Evolutionary conservation across 192 early-diverging fungal species (phyloP).

Genomic region (Gonapodya prolifera): DNA sequence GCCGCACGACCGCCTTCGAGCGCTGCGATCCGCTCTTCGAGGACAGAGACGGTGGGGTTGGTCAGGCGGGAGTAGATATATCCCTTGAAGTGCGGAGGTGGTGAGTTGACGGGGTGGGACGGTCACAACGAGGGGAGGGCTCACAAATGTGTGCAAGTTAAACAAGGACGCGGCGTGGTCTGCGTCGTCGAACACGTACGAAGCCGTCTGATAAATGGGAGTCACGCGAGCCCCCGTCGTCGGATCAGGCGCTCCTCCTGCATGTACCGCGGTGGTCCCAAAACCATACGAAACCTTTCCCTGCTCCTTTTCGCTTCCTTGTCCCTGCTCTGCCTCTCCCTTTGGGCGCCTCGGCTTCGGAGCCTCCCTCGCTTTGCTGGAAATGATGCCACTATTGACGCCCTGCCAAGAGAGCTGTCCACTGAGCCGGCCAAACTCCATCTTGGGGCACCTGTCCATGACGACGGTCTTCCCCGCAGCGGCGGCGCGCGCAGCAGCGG

Average conservation of each 20-base stretch:
- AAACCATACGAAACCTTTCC: not conserved
- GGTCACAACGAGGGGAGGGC: too few species aligned
- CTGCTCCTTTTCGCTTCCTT: not conserved
- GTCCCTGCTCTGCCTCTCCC: not conserved
- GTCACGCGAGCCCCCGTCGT: too few species aligned
- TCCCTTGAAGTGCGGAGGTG: too few species aligned
- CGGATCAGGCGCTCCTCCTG: too few species aligned
- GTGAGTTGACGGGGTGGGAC: too few species aligned
- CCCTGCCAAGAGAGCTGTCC: not conserved
- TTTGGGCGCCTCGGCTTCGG: too few species aligned
- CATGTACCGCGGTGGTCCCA: not conserved
- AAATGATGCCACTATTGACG: not conserved
- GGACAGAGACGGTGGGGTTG: too few species aligned
- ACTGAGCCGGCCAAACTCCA: not conserved
- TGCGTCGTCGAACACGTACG: slow-evolving; percentile 3
- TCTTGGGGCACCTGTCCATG: not conserved
- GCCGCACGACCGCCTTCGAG: too few species aligned
- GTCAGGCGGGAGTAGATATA: too few species aligned
- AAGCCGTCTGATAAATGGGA: not conserved
- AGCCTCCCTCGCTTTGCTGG: not conserved
- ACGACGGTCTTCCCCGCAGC: not conserved
- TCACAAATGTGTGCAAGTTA: slow-evolving; percentile 3
- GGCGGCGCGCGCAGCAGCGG: not conserved
- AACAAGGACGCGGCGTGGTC: too few species aligned
- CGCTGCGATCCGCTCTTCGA: too few species aligned